Evolutionary conservation across 1,284 basidiomycete genomes (phyloP), one percentile per base, ranked within the genome.

Genomic region (Apiotrichum veenhuisii): DNA sequence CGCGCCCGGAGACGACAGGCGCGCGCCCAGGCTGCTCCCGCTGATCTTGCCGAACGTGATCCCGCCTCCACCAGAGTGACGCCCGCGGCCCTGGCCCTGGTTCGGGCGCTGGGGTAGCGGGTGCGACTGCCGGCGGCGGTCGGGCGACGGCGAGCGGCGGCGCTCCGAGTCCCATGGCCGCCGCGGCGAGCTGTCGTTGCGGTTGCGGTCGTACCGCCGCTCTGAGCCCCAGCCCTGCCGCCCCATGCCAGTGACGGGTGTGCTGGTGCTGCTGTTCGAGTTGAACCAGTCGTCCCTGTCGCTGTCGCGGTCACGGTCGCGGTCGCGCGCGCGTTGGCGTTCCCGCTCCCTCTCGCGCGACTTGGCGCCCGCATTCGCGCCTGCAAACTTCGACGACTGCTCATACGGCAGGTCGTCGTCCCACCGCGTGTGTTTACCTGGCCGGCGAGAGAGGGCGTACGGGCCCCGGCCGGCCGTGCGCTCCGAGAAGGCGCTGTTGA

Each of bases 401-500:
- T n/a, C 59, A 49, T 33, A 56, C 25, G 50, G 63, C 42, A 52
- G 65, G 9, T 63, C 54, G 41, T 65, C 62, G 40, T 59, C 58
- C 38, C 52, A 72, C 17, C 66, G 49, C 15, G 51, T 55, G 54
- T 72, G 71, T 0, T 56, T 67, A 22, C 54, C 62, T 44, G 15
- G 37, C 33, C 30, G 30, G 30, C 30, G 11, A 3, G 43, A 44
- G 10, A 43, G 42, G 11, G 38, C 45, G 75, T 89, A 94, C 7
- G 91, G 91, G 0, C 91, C 89, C 0, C 82, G 80, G 48, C 82
- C 79, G 12, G 84, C 80, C 67, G 88, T 88, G 66, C 84, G 80
- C 25, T 78, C 73, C 61, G 88, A 84, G 73, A 94, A 95, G 2
- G 90, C 89, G 3, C 88, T 89, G 17, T 82, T 81, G 62, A 87